phyloP scores from a whole-genome alignment of 495 filamentous ascomycete genomes.

The Platismatia glauca region DNA sequence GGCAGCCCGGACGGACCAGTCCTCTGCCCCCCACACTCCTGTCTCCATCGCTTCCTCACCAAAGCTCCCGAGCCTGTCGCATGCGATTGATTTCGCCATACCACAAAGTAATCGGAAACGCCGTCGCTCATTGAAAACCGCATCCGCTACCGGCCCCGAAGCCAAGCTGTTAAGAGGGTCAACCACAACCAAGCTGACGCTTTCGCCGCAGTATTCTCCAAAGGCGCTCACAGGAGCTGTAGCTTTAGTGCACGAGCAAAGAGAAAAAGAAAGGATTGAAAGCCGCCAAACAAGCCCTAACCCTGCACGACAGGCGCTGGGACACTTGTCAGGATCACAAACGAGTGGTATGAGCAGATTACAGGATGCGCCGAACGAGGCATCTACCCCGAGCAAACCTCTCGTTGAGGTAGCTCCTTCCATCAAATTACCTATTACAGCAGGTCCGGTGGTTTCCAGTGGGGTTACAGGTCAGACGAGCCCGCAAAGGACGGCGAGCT shows the following conservation, averaged over 20 bases:
- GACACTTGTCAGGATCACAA: conserved; percentile 19
- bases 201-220: conserved; percentile 23
- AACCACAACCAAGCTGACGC: not conserved
- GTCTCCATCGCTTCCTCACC: not conserved
- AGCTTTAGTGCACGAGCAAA: conserved; percentile 25
- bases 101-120: conserved; percentile 23
- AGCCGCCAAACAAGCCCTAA: conserved; percentile 25
- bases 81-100: not conserved
- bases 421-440: conserved; percentile 14
- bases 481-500: conserved; percentile 26
- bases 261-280: conserved; percentile 8
- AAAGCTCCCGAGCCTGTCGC: not conserved
- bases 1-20: not conserved
- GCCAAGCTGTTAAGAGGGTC: conserved; percentile 19
- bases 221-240: conserved; percentile 24
- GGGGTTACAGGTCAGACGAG: conserved; percentile 22
- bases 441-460: conserved; percentile 11
- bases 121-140: conserved; percentile 17
- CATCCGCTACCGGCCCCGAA: conserved; percentile 12
- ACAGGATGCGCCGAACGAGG: conserved; percentile 25
- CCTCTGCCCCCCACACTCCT: not conserved
- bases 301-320: conserved; percentile 22
- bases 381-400: conserved; percentile 23
- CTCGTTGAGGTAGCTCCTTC: conserved; percentile 18
- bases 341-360: conserved; percentile 18